A percentile compares a stretch with the other conserved stretches of the same genome.
Conservation (phyloP, 352 stramenopile species). For the Globisporangium orthogonon region DNA sequence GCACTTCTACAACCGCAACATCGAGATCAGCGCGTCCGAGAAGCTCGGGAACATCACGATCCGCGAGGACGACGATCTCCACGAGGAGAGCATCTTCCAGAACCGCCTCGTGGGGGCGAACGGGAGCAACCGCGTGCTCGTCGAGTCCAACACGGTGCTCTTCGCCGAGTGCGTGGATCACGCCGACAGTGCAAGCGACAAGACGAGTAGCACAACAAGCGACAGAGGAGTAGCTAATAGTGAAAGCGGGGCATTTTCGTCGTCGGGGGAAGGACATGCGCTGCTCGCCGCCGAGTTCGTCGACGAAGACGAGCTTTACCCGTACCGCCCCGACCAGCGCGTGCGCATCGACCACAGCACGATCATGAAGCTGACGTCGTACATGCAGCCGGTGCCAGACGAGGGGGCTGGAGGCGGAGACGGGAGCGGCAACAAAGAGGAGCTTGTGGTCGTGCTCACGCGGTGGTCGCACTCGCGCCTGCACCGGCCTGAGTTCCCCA, state of each 20-base stretch:
- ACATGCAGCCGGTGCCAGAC: conserved; percentile 11
- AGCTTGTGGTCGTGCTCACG: conserved; percentile 36
- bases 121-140: conserved; percentile 11
- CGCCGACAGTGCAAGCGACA: conserved; percentile 15
- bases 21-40: conserved; percentile 45
- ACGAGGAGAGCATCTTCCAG: conserved; percentile 21
- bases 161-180: conserved; percentile 27
- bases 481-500: conserved; percentile 19
- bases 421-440: not conserved
- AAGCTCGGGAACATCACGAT: conserved; percentile 35
- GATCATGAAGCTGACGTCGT: conserved; percentile 19
- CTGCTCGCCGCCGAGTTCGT: conserved; percentile 33
- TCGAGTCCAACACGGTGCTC: conserved; percentile 33
- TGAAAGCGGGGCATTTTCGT: not conserved
- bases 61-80: conserved; percentile 33
- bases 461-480: conserved; percentile 37
- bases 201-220: not conserved
- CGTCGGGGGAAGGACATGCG: conserved; percentile 16
- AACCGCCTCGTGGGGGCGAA: conserved; percentile 23
- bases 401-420: conserved; percentile 8
- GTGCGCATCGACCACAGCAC: conserved; percentile 35
- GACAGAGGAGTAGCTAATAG: not conserved
- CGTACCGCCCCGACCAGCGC: conserved; percentile 32
- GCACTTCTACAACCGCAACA: conserved; percentile 28
- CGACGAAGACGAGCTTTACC: conserved; percentile 34